Conservation (phyloP, 2,329 filamentous ascomycete genomes). For the Monilinia fructicola region DNA sequence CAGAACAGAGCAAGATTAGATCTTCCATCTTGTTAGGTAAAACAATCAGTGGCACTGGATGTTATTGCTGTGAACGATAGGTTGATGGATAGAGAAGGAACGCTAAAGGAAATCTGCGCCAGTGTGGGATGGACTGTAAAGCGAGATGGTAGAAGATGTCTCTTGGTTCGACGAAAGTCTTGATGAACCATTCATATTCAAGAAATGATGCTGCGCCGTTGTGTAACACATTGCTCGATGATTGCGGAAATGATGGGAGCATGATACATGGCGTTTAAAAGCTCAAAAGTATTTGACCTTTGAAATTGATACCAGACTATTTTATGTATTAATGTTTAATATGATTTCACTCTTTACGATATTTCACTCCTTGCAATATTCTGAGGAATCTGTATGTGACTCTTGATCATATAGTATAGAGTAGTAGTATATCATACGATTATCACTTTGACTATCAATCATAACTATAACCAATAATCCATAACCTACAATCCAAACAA, state of each 20-base stretch:
- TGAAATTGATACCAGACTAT: background rate
- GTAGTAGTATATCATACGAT: no score
- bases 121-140: conserved; percentile 25
- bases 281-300: conserved; percentile 8
- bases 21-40: conserved; percentile 27
- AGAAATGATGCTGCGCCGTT: background rate
- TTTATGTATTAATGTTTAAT: conserved; percentile 9
- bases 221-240: background rate
- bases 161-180: conserved; percentile 15
- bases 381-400: background rate
- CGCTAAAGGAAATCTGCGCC: conserved; percentile 14
- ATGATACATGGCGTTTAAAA: conserved; percentile 2
- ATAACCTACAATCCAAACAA: no score
- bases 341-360: no score
- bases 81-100: conserved; percentile 21
- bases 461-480: no score
- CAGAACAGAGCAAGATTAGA: conserved; percentile 28
- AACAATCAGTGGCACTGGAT: conserved; percentile 25
- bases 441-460: no score
- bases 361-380: background rate
- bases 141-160: conserved; percentile 19
- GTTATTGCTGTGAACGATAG: conserved; percentile 26
- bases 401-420: no score
- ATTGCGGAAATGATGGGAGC: background rate
- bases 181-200: background rate